These are phyloP conservation scores for Physaria fendleri DNA, from an alignment of 345 rosid species.

Conservation along the genomic window DNA sequence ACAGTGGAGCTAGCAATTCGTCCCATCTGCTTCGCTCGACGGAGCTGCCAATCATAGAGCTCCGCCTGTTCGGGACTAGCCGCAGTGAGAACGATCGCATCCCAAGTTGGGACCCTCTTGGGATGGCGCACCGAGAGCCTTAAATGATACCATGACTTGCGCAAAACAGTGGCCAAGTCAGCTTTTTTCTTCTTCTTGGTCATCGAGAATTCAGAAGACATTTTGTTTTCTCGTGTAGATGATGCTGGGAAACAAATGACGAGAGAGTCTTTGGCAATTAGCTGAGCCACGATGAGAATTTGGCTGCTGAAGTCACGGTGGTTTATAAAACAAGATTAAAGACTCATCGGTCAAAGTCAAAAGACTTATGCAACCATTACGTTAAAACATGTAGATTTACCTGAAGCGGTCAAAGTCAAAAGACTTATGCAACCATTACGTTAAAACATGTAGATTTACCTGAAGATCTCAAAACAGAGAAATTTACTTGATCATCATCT, in stretches of 20 bases:
- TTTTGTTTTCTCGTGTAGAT: neutral
- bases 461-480: neutral
- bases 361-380: neutral
- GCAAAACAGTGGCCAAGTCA: conserved; percentile 52
- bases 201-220: conserved; percentile 17
- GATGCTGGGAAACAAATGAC: neutral
- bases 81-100: conserved; percentile 82
- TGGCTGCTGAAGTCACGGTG: conserved; percentile 19
- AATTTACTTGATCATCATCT: neutral
- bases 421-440: neutral
- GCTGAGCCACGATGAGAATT: too few relatives aligned
- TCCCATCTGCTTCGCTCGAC: conserved; percentile 73
- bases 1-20: conserved; percentile 76
- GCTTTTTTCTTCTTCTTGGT: conserved; percentile 48
- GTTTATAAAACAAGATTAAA: conserved; percentile 18
- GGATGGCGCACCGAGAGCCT: conserved; percentile 86
- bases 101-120: conserved; percentile 89
- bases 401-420: conserved; percentile 12
- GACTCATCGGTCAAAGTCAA: conserved; percentile 19
- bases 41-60: conserved; percentile 90
- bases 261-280: too few relatives aligned
- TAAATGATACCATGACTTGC: conserved; percentile 94
- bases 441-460: neutral
- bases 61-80: conserved; percentile 97
- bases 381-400: neutral